Conservation (phyloP, 2,329 filamentous ascomycete genomes). For the Tricladium varicosporioides region DNA sequence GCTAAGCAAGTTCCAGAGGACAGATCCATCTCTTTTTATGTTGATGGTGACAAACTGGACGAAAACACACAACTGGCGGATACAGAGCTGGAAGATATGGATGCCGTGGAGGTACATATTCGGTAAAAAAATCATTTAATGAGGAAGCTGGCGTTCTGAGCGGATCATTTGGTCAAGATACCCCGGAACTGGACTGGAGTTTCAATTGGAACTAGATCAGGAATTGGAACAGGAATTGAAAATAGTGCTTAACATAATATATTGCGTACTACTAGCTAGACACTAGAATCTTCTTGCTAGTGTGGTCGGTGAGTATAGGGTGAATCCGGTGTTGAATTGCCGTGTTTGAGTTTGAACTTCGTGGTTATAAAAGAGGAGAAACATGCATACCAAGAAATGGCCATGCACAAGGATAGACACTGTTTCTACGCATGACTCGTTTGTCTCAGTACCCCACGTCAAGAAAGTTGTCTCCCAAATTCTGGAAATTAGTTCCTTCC, state of each 20-base stretch:
- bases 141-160: constrained; percentile 15
- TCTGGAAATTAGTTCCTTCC: too few relatives aligned
- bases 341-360: too few relatives aligned
- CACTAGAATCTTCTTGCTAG: too few relatives aligned
- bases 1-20: constrained; percentile 49
- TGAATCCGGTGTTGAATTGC: too few relatives aligned
- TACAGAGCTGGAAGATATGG: constrained; percentile 71
- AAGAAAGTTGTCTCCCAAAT: too few relatives aligned
- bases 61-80: constrained; percentile 59
- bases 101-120: constrained; percentile 66
- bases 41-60: constrained; percentile 73
- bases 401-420: too few relatives aligned
- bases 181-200: constrained; percentile 11
- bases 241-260: background rate
- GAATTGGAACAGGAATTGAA: background rate
- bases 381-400: too few relatives aligned
- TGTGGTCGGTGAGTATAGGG: too few relatives aligned
- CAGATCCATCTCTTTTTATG: constrained; percentile 59
- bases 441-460: too few relatives aligned
- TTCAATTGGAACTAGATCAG: background rate
- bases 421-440: too few relatives aligned
- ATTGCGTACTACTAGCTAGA: background rate
- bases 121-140: constrained; percentile 15
- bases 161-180: constrained; percentile 15
- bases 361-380: too few relatives aligned